A percentile compares a stretch with the other conserved stretches of the same genome.
phyloP scores from a whole-genome alignment of 352 stramenopile species.

The Globisporangium paroecandrum region DNA sequence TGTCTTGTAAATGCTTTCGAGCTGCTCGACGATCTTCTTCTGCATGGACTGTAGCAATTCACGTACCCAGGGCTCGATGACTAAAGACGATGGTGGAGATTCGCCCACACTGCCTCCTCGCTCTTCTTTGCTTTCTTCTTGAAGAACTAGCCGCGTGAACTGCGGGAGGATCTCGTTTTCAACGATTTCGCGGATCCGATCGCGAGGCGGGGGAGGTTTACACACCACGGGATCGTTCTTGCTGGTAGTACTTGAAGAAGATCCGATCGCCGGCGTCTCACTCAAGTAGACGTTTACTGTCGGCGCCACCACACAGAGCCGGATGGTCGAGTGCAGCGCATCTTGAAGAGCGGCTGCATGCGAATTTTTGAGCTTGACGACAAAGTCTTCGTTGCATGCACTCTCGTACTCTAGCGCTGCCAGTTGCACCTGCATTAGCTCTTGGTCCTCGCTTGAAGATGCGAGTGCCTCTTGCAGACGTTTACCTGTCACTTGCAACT shows the following conservation, averaged over 20 bases:
- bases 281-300: slow-evolving; percentile 80
- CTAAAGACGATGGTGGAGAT: background rate
- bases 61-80: slow-evolving; percentile 57
- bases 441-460: background rate
- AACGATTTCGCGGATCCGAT: slow-evolving; percentile 54
- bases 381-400: slow-evolving; percentile 12
- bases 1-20: slow-evolving; percentile 34
- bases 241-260: slow-evolving; percentile 10
- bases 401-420: background rate
- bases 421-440: background rate
- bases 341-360: slow-evolving; percentile 33
- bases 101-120: background rate
- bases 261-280: slow-evolving; percentile 14
- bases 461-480: background rate
- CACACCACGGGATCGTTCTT: slow-evolving; percentile 22
- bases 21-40: slow-evolving; percentile 55
- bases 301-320: slow-evolving; percentile 75
- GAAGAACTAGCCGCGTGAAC: slow-evolving; percentile 48
- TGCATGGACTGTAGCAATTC: slow-evolving; percentile 71
- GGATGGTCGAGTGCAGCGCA: slow-evolving; percentile 44
- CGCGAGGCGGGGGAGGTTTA: slow-evolving; percentile 24
- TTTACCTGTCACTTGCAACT: background rate
- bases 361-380: slow-evolving; percentile 26
- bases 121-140: slow-evolving; percentile 32
- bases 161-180: slow-evolving; percentile 64